These are phyloP conservation scores for Acanthamoeba lenticulata DNA, from an alignment of 208 protist genomes.

Conservation along the genomic window DNA sequence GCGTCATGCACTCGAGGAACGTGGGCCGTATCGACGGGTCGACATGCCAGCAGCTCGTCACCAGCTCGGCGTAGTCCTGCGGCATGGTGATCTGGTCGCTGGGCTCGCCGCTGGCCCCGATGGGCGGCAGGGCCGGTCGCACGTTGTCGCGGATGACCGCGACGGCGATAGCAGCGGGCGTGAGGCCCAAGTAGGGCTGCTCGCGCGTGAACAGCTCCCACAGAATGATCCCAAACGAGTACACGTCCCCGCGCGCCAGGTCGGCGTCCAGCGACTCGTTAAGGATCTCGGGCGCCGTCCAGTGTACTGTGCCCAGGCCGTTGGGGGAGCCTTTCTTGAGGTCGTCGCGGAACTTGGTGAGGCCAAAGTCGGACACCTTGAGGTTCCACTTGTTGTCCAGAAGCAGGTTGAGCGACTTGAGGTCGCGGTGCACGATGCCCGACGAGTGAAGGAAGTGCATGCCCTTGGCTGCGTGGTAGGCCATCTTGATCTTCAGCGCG, in stretches of 20 bases:
- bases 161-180: neutral
- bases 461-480: constrained; percentile 42
- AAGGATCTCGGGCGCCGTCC: neutral
- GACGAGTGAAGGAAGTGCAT: constrained; percentile 50
- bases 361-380: constrained; percentile 56
- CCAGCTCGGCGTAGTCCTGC: neutral
- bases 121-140: neutral
- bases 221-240: constrained; percentile 56
- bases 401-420: constrained; percentile 61
- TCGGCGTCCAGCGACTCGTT: neutral
- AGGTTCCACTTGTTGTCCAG: constrained; percentile 46
- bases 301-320: neutral
- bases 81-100: neutral
- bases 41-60: neutral
- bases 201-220: constrained; percentile 48
- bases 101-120: too few relatives aligned
- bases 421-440: constrained; percentile 20
- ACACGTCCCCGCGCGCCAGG: neutral
- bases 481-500: constrained; percentile 51
- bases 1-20: constrained; percentile 37
- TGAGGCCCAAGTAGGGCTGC: constrained; percentile 44
- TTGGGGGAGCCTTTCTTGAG: constrained; percentile 12
- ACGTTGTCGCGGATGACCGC: constrained; percentile 53
- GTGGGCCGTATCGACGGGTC: constrained; percentile 34
- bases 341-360: constrained; percentile 62